phyloP scores from a whole-genome alignment of 805 yeast genomes.

The Lipomyces lipofer region DNA sequence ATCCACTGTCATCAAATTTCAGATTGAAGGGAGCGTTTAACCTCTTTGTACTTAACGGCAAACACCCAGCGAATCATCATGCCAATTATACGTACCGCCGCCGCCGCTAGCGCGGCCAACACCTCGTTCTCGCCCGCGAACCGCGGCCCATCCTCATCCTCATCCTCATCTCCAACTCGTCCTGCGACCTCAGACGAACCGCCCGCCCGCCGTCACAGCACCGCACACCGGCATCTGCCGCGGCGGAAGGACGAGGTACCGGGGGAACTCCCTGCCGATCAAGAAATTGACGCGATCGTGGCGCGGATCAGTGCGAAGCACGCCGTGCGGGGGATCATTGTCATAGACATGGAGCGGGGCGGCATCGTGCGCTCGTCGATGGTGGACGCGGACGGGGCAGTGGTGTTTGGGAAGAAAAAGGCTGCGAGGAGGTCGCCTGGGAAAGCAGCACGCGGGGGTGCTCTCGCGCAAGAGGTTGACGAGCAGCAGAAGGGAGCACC shows the following conservation, averaged over 20 bases:
- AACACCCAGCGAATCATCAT: no score
- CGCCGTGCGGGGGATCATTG: slow-evolving; percentile 17
- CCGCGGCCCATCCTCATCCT: no score
- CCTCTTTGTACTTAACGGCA: no score
- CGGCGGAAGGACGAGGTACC: neutral
- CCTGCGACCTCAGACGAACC: neutral
- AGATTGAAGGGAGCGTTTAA: no score
- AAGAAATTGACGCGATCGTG: slow-evolving; percentile 25
- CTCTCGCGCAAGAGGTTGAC: neutral
- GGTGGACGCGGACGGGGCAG: slow-evolving; percentile 15
- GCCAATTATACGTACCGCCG: no score
- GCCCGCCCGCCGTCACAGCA: neutral
- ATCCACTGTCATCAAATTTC: no score
- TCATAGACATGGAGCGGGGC: slow-evolving; percentile 15
- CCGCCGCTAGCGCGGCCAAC: no score
- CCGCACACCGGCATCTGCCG: neutral
- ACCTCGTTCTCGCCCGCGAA: no score
- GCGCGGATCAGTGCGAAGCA: slow-evolving; percentile 24
- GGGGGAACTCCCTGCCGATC: slow-evolving; percentile 6
- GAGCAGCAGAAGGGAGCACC: neutral
- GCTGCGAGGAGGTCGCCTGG: neutral
- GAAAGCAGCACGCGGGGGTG: neutral
- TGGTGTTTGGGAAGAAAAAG: slow-evolving; percentile 1
- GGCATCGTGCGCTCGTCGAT: slow-evolving; percentile 14
- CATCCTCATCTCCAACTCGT: neutral